Percentiles rank a stretch among this genome's conserved stretches.
Evolutionary conservation across 164 flowering plant species (phyloP).

Genomic region (Tetrastigma voinierianum): DNA sequence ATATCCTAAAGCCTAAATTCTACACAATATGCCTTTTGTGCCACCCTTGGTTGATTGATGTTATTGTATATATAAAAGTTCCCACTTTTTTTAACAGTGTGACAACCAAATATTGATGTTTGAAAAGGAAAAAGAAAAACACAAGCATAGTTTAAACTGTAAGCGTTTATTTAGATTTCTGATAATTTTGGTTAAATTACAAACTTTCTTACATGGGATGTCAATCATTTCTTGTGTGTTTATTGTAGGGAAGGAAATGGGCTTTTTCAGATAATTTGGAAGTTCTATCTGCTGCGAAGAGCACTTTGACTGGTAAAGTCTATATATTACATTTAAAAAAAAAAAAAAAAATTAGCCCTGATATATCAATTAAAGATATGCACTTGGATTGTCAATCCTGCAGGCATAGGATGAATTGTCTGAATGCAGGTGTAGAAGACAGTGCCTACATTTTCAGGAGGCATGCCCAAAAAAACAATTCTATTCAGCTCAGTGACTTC

Average conservation of each 20-base stretch:
- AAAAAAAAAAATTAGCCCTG: no score
- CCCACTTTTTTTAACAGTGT: no score
- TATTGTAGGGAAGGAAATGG: conserved; percentile 74
- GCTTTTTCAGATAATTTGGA: conserved; percentile 56
- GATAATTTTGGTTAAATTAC: no score
- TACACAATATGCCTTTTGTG: no score
- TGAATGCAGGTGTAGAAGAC: conserved; percentile 66
- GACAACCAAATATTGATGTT: no score
- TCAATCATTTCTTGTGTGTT: neutral
- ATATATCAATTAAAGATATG: neutral
- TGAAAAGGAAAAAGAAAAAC: no score
- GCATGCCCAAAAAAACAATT: conserved; percentile 12
- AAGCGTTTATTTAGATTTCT: no score
- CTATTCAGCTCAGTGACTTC: conserved; percentile 67
- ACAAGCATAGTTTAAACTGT: no score
- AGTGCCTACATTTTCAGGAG: conserved; percentile 54
- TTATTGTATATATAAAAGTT: no score
- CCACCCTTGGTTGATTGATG: no score
- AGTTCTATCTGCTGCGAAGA: conserved; percentile 92
- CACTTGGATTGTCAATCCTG: neutral
- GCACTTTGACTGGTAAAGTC: conserved; percentile 74
- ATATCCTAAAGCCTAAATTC: no score
- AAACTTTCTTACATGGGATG: neutral
- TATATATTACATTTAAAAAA: neutral
- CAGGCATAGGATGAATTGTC: conserved; percentile 95